These are phyloP conservation scores for Colletotrichum spaethianum DNA, from an alignment of 2,329 filamentous ascomycete species.

Conservation along the genomic window DNA sequence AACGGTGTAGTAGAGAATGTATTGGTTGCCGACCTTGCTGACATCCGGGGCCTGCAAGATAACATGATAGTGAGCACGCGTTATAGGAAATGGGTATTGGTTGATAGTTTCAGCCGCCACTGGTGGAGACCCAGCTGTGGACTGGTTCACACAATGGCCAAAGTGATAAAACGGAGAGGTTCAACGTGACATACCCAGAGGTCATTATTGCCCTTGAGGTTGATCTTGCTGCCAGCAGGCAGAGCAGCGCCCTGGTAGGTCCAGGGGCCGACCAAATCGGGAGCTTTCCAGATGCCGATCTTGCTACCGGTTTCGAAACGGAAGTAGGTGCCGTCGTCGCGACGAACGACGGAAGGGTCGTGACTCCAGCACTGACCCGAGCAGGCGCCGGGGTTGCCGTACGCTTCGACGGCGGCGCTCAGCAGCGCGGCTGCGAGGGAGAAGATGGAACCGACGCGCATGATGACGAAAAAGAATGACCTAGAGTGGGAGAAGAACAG, in stretches of 20 bases:
- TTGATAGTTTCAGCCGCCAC: not conserved
- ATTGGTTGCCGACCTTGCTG: conserved; percentile 67
- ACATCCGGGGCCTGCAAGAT: conserved; percentile 73
- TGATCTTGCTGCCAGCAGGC: conserved; percentile 55
- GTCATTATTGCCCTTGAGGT: conserved; percentile 56
- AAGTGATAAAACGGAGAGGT: not conserved
- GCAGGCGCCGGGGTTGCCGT: conserved; percentile 54
- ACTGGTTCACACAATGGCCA: too few relatives aligned
- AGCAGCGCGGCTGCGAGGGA: conserved; percentile 32
- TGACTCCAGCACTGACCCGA: conserved; percentile 54
- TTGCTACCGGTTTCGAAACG: conserved; percentile 58
- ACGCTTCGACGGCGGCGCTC: conserved; percentile 35
- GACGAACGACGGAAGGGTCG: conserved; percentile 56
- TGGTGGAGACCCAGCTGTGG: too few relatives aligned
- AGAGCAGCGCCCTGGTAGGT: conserved; percentile 57
- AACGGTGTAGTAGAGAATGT: conserved; percentile 80
- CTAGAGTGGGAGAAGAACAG: not conserved
- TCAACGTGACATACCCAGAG: conserved; percentile 56
- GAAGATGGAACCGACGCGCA: conserved; percentile 31
- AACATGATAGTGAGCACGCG: not conserved
- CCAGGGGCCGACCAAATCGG: conserved; percentile 58
- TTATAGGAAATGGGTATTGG: not conserved
- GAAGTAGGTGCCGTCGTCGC: conserved; percentile 58
- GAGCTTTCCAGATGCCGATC: conserved; percentile 57
- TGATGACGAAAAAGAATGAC: conserved; percentile 3